Conservation (phyloP, 106 monocot genomes). For the Phalaenopsis aphrodite region DNA sequence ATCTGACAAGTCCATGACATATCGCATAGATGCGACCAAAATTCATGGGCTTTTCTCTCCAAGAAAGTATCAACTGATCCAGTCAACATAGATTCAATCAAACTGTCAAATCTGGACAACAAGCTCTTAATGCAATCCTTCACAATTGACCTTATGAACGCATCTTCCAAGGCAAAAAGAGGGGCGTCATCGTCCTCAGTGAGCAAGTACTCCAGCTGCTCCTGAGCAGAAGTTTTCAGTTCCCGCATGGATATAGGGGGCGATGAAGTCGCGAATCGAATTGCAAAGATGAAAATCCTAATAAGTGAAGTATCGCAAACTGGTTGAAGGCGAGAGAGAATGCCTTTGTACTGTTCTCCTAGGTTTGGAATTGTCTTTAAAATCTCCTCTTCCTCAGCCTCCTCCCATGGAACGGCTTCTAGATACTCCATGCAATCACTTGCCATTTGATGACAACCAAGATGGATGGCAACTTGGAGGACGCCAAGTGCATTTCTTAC, state of each 20-base stretch:
- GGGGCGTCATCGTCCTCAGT: slow-evolving; percentile 90
- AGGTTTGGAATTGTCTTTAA: slow-evolving; percentile 46
- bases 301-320: slow-evolving; percentile 29
- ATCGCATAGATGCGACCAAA: slow-evolving; percentile 38
- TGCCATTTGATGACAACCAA: slow-evolving; percentile 54
- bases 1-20: slow-evolving; percentile 82
- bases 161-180: slow-evolving; percentile 27
- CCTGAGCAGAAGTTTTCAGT: slow-evolving; percentile 58
- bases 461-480: slow-evolving; percentile 53
- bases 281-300: slow-evolving; percentile 44
- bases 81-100: slow-evolving; percentile 12
- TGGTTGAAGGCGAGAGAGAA: slow-evolving; percentile 67
- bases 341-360: slow-evolving; percentile 36
- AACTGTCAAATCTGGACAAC: slow-evolving; percentile 24
- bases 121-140: slow-evolving; percentile 39
- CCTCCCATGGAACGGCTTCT: slow-evolving; percentile 88
- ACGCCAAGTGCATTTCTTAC: slow-evolving; percentile 76
- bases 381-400: slow-evolving; percentile 85
- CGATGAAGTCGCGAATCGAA: slow-evolving; percentile 60
- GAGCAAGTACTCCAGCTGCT: slow-evolving; percentile 83
- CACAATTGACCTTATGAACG: slow-evolving; percentile 31
- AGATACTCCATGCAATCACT: slow-evolving; percentile 51
- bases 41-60: slow-evolving; percentile 4
- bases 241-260: slow-evolving; percentile 31
- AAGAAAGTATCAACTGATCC: neutral